Evolutionary conservation across 495 filamentous ascomycete genomes (phyloP).

Genomic region (Penicillium dipodomyicola): DNA sequence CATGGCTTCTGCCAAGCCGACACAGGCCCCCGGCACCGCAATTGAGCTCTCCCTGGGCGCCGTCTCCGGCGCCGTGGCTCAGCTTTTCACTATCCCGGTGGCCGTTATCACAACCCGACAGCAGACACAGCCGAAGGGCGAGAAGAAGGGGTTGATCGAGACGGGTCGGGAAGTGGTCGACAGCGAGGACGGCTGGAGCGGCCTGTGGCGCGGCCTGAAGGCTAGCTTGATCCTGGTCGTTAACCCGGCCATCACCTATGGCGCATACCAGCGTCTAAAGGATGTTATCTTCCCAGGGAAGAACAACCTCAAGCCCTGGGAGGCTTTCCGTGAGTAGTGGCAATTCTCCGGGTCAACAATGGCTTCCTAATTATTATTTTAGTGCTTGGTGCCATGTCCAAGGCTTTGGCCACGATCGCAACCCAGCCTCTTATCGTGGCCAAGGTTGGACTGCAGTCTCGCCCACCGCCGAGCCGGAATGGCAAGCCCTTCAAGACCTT

Average conservation of each 20-base stretch:
- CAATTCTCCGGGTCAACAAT: neutral
- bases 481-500: slow-evolving; percentile 96
- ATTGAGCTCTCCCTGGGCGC: slow-evolving; percentile 86
- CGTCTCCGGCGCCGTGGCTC: slow-evolving; percentile 83
- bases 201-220: slow-evolving; percentile 93
- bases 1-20: slow-evolving; percentile 60
- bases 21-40: slow-evolving; percentile 71
- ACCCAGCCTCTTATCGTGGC: slow-evolving; percentile 98
- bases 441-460: slow-evolving; percentile 93
- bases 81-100: slow-evolving; percentile 95
- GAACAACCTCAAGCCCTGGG: slow-evolving; percentile 72
- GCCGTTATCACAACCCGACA: slow-evolving; percentile 94
- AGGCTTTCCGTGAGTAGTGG: slow-evolving; percentile 78
- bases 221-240: slow-evolving; percentile 94
- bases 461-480: slow-evolving; percentile 75
- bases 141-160: slow-evolving; percentile 82
- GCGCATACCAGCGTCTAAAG: slow-evolving; percentile 89
- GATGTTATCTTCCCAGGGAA: slow-evolving; percentile 75
- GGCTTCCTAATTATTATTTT: slow-evolving; percentile 17
- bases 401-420: slow-evolving; percentile 83
- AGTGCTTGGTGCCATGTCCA: slow-evolving; percentile 93
- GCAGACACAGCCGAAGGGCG: slow-evolving; percentile 82
- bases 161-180: slow-evolving; percentile 86
- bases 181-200: slow-evolving; percentile 84
- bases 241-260: slow-evolving; percentile 97